phyloP scores from a whole-genome alignment of 352 stramenopile species.

The Porosira glacialis region DNA sequence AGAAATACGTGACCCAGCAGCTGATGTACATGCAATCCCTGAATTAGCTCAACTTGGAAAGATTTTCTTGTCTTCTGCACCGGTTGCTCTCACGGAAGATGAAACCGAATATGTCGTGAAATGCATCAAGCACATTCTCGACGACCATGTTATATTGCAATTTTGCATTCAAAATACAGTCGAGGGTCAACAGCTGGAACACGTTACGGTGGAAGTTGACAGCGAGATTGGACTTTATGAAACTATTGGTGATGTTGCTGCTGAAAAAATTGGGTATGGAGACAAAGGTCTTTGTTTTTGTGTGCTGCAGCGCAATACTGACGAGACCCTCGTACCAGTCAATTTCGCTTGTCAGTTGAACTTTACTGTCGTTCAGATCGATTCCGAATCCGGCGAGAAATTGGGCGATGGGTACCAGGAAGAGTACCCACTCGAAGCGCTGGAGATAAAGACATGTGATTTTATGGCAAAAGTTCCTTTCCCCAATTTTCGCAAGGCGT shows the following conservation, averaged over 20 bases:
- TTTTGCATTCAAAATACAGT: slow-evolving; percentile 99
- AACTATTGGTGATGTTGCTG: slow-evolving; percentile 86
- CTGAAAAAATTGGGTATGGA: slow-evolving; percentile 88
- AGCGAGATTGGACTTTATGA: slow-evolving; percentile 90
- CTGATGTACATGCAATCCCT: slow-evolving; percentile 94
- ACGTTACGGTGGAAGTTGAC: slow-evolving; percentile 89
- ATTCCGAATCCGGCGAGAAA: slow-evolving; percentile 89
- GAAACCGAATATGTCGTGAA: slow-evolving; percentile 98
- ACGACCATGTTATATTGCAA: slow-evolving; percentile 93
- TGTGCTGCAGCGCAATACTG: slow-evolving; percentile 84
- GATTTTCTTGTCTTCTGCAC: slow-evolving; percentile 89
- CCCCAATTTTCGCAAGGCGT: slow-evolving; percentile 93
- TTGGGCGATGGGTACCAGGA: slow-evolving; percentile 90
- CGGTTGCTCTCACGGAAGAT: slow-evolving; percentile 90
- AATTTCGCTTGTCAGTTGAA: slow-evolving; percentile 92
- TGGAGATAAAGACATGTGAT: slow-evolving; percentile 92
- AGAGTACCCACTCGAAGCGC: slow-evolving; percentile 97
- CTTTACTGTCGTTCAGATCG: slow-evolving; percentile 93
- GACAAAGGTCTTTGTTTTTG: slow-evolving; percentile 91
- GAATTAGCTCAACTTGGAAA: slow-evolving; percentile 90
- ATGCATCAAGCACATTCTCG: slow-evolving; percentile 96
- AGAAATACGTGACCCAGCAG: slow-evolving; percentile 77
- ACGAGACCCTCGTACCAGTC: slow-evolving; percentile 82
- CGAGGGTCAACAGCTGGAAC: slow-evolving; percentile 93
- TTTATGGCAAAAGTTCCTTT: slow-evolving; percentile 96